phyloP scores from a whole-genome alignment of 305 asterid species.

The Striga hermonthica region DNA sequence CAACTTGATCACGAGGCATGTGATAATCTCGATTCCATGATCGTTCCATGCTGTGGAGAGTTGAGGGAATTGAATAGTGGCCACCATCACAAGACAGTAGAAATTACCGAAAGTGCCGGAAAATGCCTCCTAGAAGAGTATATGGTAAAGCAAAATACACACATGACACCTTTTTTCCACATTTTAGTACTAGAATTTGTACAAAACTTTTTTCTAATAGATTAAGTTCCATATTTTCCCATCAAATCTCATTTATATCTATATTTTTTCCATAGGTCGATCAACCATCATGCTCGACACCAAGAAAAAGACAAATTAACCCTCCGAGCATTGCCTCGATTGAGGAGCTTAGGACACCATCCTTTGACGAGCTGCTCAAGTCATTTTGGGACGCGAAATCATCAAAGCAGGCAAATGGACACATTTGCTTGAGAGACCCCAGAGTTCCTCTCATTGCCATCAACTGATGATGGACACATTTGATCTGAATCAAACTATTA shows the following conservation, averaged over 20 bases:
- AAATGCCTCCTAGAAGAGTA: slow-evolving; percentile 83
- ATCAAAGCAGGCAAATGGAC: slow-evolving; percentile 76
- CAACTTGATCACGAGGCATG: slow-evolving; percentile 97
- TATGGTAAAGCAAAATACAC: slow-evolving; percentile 46
- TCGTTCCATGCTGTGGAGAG: slow-evolving; percentile 83
- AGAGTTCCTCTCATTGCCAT: slow-evolving; percentile 84
- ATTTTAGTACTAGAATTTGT: background rate
- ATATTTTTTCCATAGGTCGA: slow-evolving; percentile 55
- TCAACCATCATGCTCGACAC: slow-evolving; percentile 90
- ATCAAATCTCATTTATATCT: background rate
- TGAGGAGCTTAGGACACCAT: slow-evolving; percentile 84
- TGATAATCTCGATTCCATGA: slow-evolving; percentile 71
- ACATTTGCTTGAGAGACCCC: slow-evolving; percentile 64
- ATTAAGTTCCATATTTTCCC: background rate
- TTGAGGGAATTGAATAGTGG: slow-evolving; percentile 76
- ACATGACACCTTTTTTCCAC: background rate
- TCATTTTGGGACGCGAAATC: slow-evolving; percentile 83
- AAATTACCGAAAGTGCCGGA: slow-evolving; percentile 82
- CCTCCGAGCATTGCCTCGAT: slow-evolving; percentile 79
- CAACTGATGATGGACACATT: no score
- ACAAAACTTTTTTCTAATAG: background rate
- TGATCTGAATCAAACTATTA: slow-evolving; percentile 14
- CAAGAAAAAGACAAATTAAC: slow-evolving; percentile 61
- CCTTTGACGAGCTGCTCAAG: slow-evolving; percentile 76
- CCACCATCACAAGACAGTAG: slow-evolving; percentile 78